Evolutionary conservation across 2,329 filamentous ascomycete species (phyloP).

Genomic region (Nemania serpens): DNA sequence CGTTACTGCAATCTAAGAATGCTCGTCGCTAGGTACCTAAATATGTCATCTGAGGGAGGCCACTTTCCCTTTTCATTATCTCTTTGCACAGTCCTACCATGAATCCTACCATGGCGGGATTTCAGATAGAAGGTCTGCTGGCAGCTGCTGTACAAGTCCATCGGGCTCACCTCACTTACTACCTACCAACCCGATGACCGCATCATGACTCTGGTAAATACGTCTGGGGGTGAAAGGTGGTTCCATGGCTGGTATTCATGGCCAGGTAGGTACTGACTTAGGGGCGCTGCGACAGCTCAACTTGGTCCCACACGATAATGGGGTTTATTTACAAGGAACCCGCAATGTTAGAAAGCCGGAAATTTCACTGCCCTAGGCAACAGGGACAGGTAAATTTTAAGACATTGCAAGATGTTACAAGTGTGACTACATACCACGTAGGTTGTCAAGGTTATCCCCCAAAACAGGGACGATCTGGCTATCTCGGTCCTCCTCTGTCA

Average conservation of each 20-base stretch:
- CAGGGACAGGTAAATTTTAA: not conserved
- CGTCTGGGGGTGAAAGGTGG: not conserved
- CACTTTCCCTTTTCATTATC: slow-evolving; percentile 1
- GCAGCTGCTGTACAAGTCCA: slow-evolving; percentile 11
- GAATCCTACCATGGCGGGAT: too few relatives aligned
- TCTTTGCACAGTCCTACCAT: not conserved
- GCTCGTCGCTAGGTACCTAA: not conserved
- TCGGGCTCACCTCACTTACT: not conserved
- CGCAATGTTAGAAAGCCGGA: not conserved
- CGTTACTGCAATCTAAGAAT: not conserved
- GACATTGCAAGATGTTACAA: not conserved
- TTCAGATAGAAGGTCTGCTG: too few relatives aligned
- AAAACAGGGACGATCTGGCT: not conserved
- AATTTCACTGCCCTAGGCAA: too few relatives aligned
- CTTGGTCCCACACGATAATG: not conserved
- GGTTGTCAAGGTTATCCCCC: too few relatives aligned
- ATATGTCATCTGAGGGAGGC: not conserved
- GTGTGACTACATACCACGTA: not conserved
- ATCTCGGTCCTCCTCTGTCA: not conserved
- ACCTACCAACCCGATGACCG: not conserved
- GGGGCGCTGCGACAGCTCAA: not conserved
- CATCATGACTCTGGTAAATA: not conserved
- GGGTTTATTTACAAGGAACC: not conserved
- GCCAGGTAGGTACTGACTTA: not conserved
- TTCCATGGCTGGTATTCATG: not conserved